Evolutionary conservation across 2,329 filamentous ascomycete species (phyloP), one percentile per base, ranked within the genome.

Genomic region (Diplodia intermedia): DNA sequence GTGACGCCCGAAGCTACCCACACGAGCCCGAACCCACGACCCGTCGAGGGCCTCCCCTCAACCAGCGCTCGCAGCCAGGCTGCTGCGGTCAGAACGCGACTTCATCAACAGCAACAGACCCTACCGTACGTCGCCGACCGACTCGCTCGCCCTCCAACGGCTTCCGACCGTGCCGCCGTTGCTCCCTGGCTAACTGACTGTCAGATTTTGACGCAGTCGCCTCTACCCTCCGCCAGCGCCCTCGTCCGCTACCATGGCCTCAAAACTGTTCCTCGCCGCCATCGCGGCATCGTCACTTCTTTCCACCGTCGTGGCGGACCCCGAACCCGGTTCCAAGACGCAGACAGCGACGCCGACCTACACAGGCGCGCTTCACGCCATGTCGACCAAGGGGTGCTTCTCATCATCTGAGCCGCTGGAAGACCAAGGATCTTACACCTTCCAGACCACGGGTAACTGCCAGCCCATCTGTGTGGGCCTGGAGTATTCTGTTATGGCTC

Each of bases 401-500:
- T 80, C 77, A 52, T 81, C 79, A 20, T 78, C 80, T 6, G 75
- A 75, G n/a, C 81, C 81, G 2, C 78, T 88, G 65, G 76, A 77
- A 57, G 80, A 85, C 69, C 79, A 83, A 69, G 85, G 83, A 18
- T 68, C 73, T 14, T 86, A 82, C 68, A 79, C 76, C 33, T 89
- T 82, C 72, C 86, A 88, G 72, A 85, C 82, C 70, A 77, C 79
- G 36, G 86, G 87, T 65, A 84, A 84, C 71, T 90, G 88, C 72
- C 83, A 86, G 71, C 72, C 78, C 23, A 76, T 81, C 70, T 90
- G 88, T 75, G 73, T 81, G 29, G 73, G 79, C 2, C 74, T 79
- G 0, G 73, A 82, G 8, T 83, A 85, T 43, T 72, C 84, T 1
- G 90, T 93, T 8, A 87, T 89, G 73, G 92, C 84, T 38, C 80